phyloP scores from a whole-genome alignment of 2,329 filamentous ascomycete genomes.

The Fusarium anthophilum region DNA sequence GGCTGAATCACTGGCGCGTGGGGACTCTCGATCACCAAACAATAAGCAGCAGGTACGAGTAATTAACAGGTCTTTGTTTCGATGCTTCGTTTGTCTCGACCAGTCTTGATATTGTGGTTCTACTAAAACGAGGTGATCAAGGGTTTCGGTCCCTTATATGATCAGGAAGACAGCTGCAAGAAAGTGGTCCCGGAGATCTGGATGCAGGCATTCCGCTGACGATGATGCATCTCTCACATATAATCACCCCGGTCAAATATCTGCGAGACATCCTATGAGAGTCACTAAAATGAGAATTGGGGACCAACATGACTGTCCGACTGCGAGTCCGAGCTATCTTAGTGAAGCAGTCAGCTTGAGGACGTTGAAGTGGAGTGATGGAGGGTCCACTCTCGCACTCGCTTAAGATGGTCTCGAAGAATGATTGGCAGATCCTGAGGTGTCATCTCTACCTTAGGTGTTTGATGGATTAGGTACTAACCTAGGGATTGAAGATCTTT shows the following conservation, averaged over 20 bases:
- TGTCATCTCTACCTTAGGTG: background rate
- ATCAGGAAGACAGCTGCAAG: background rate
- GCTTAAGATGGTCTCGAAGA: background rate
- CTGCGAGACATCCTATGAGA: background rate
- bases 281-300: background rate
- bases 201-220: background rate
- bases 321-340: background rate
- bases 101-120: background rate
- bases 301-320: background rate
- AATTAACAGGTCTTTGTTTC: background rate
- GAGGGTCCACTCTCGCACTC: slow-evolving; percentile 27
- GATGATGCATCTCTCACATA: background rate
- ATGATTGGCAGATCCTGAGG: background rate
- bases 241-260: background rate
- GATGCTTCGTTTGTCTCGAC: background rate
- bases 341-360: slow-evolving; percentile 2
- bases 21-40: background rate
- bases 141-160: background rate
- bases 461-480: background rate
- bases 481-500: background rate
- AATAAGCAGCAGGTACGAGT: background rate
- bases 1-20: background rate
- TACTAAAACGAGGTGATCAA: background rate
- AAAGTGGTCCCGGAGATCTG: background rate
- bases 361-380: slow-evolving; percentile 17